Evolutionary conservation across 2,329 filamentous ascomycete species (phyloP), one percentile per base, ranked within the genome.

Genomic region (Arthrobotrys conoides): DNA sequence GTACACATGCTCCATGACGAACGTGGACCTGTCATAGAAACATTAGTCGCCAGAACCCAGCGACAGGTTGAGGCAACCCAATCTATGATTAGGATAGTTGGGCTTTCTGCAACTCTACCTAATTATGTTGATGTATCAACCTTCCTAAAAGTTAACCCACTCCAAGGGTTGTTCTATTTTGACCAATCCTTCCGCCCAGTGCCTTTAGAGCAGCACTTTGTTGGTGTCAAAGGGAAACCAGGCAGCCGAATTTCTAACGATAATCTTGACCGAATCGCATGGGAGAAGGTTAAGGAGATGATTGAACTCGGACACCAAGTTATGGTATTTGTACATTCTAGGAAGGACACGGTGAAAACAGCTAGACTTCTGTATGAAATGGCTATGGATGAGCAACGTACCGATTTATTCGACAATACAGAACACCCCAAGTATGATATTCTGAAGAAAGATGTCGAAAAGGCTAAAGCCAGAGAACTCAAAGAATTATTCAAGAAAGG

Each of bases 1-100:
- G 96, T 99, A 0, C 96, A 99, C 83, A 99, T 99, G 96, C 91
- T 99, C 82, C 96, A 99, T 83, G 96, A 99, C 84, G 96, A 98
- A 84, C 91, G 96, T 84, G 96, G 96, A 83, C 94, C 96, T 12
- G 96, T 99, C 0, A 88, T 99, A 30, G 96, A 99, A 83, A 97
- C 95, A 5, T 87, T 99, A 22, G 96, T 99, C 16, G 96, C 96
- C 10, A 90, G 96, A 82, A 99, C 96, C 0, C 92, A 98, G 85
- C 89, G 96, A 80, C 96, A 99, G 83, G 96, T 99, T 0, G 96
- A 99, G 85, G 97, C 94, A 84, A 99, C 96, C 0, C 96, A 99
- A 84, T 97, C 94, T 0, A 88, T 99, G 59, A 99, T 99, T 83
- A 93, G 96, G 24, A 97, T 99, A 73, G 90, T 99, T 59, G 96